A percentile compares a stretch with the other conserved stretches of the same genome.
phyloP scores from a whole-genome alignment of 2,329 filamentous ascomycete genomes.

The Pleurostoma richardsiae region DNA sequence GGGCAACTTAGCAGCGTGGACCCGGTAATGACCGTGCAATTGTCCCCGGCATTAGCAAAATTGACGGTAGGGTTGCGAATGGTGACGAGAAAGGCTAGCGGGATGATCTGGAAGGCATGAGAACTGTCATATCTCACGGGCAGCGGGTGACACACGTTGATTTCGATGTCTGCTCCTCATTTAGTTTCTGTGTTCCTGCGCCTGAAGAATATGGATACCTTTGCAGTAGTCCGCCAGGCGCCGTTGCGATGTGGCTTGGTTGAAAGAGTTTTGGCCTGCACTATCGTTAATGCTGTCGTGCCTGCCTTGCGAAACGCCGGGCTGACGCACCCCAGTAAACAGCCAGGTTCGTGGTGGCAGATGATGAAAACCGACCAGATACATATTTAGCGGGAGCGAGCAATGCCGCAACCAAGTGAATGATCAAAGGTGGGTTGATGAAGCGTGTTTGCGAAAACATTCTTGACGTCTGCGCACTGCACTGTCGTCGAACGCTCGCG shows the following conservation, averaged over 20 bases:
- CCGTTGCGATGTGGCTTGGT: conserved; percentile 45
- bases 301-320: not conserved
- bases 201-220: conserved; percentile 33
- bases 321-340: conserved; percentile 58
- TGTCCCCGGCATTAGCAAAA: conserved; percentile 59
- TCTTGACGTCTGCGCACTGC: no score
- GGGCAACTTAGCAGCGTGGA: conserved; percentile 56
- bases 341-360: conserved; percentile 52
- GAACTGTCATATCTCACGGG: conserved; percentile 7
- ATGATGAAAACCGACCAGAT: no score
- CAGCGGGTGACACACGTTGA: conserved; percentile 31
- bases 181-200: not conserved
- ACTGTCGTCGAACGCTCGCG: no score
- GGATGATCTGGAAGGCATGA: conserved; percentile 46
- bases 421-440: no score
- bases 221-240: conserved; percentile 54
- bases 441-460: no score
- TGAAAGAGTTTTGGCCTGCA: conserved; percentile 56
- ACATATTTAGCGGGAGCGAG: no score
- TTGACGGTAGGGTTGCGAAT: conserved; percentile 47
- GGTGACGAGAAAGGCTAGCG: conserved; percentile 56
- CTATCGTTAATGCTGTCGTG: not conserved
- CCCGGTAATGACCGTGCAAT: conserved; percentile 54
- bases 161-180: conserved; percentile 30
- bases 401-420: no score